Percentiles rank a stretch among this genome's conserved stretches.
Evolutionary conservation across 495 filamentous ascomycete genomes (phyloP).

Genomic region (Xylaria curta): DNA sequence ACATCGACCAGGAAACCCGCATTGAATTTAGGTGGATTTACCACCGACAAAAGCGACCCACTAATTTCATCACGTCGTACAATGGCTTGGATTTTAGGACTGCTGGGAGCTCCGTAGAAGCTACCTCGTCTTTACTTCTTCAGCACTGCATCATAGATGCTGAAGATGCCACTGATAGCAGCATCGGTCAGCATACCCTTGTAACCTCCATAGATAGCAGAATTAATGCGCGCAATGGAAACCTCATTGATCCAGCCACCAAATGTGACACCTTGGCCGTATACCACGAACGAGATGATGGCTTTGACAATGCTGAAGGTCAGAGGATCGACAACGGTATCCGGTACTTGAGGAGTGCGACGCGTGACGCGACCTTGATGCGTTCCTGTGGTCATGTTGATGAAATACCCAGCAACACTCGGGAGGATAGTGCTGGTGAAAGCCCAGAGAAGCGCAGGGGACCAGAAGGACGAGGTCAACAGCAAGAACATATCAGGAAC

Average conservation of each 20-base stretch:
- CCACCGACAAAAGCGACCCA: neutral
- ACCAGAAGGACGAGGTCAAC: slow-evolving; percentile 83
- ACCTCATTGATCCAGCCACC: slow-evolving; percentile 64
- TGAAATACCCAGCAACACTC: slow-evolving; percentile 76
- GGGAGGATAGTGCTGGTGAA: slow-evolving; percentile 75
- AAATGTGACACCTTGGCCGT: slow-evolving; percentile 71
- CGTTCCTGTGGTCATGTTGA: slow-evolving; percentile 72
- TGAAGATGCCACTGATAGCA: slow-evolving; percentile 70
- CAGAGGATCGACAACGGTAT: slow-evolving; percentile 77
- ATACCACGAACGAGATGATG: slow-evolving; percentile 77
- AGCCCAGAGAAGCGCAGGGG: slow-evolving; percentile 77
- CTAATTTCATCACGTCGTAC: neutral
- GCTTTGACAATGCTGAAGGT: slow-evolving; percentile 89
- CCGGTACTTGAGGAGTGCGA: slow-evolving; percentile 39
- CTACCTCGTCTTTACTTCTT: slow-evolving; percentile 60
- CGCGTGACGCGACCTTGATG: slow-evolving; percentile 37
- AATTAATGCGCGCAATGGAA: slow-evolving; percentile 66
- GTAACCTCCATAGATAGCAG: slow-evolving; percentile 73
- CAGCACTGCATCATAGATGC: slow-evolving; percentile 84
- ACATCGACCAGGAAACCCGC: slow-evolving; percentile 16
- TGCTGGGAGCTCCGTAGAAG: neutral
- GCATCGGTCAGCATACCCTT: slow-evolving; percentile 73
- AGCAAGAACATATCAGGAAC: slow-evolving; percentile 83
- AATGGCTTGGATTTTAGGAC: neutral
- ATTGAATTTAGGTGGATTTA: slow-evolving; percentile 14